Base-by-base conservation (phyloP, 768 basidiomycete genomes). In the Amanita phalloides region DNA sequence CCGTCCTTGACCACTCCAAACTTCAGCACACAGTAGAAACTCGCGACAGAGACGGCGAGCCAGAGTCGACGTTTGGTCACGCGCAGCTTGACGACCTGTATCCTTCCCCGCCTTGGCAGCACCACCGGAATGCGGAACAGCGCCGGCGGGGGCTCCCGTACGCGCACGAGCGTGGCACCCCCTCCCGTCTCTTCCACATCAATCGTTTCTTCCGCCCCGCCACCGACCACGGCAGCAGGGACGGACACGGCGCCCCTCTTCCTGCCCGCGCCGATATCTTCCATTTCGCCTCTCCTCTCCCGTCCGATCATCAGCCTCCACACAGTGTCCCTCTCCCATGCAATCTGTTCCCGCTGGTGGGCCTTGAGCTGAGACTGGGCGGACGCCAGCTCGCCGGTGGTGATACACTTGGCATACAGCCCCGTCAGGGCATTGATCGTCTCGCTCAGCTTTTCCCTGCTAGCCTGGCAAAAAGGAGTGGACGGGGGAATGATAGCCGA, bases 271-370 rank as follows among this genome's bases (percentile, higher is more conserved):
- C 49, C 49, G 35, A 52, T 48, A 32, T 53, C 46, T 3, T 14
- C 53, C 1, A 35, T 5, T 11, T 81, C 79, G 14, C 90, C 87
- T 3, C 81, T 75, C 26, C 90, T 77, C 58, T 90, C 87, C 37
- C 81, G 78, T 2, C 82, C 84, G 54, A 96, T 87, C 92, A 96
- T 94, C 65, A 90, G 86, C 23, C 91, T 76, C 96, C 96, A 99
- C 10, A 98, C 86, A 1, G 96, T 99, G 61, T 98, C 93, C 30
- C 96, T 80, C 61, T 98, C 95, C 83, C 94, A 95, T 3, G 95
- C 94, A 55, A 95, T 87, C 62, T 91, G 86, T 66, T 97, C 93
- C 17, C 91, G 82, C 52, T 94, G 84, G 63, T 94, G 82, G 13
- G 91, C 74, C 55, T 82, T 81, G 42, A 99, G 78, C 62, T 95